phyloP scores from a whole-genome alignment of 179 eudicot genomes.

The Spinacia oleracea region DNA sequence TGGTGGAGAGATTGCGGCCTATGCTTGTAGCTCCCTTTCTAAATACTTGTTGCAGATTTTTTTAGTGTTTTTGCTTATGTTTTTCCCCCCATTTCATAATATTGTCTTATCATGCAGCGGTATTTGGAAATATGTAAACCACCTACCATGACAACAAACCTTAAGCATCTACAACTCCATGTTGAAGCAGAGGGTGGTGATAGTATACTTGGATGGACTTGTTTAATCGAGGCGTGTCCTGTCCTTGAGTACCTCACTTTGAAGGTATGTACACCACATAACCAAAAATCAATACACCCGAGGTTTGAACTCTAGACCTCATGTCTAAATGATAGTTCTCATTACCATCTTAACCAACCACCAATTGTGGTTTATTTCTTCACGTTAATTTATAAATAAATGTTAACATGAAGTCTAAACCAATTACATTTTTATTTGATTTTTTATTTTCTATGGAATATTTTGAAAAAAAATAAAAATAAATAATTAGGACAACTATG shows the following conservation, averaged over 20 bases:
- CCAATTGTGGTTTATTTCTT: too few species aligned
- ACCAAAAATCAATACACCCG: neutral
- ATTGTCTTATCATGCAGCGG: slow-evolving; percentile 1
- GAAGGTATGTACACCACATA: neutral
- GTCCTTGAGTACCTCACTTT: slow-evolving; percentile 15
- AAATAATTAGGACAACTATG: too few species aligned
- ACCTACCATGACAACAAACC: slow-evolving; percentile 12
- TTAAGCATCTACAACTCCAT: slow-evolving; percentile 17
- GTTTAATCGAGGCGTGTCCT: neutral
- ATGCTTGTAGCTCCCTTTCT: neutral
- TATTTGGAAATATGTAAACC: neutral
- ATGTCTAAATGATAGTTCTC: too few species aligned
- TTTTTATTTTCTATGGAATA: too few species aligned
- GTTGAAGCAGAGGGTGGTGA: neutral
- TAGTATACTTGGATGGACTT: slow-evolving; percentile 16
- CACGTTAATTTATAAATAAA: too few species aligned
- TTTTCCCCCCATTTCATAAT: neutral
- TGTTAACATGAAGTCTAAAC: too few species aligned
- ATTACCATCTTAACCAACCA: too few species aligned
- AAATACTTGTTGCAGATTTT: neutral
- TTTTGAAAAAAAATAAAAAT: too few species aligned
- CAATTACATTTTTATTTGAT: too few species aligned
- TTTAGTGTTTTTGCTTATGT: neutral
- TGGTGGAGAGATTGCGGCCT: neutral
- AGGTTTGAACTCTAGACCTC: neutral